These are phyloP conservation scores for Agastache rugosa DNA, from an alignment of 257 asterid genomes.

Conservation along the genomic window DNA sequence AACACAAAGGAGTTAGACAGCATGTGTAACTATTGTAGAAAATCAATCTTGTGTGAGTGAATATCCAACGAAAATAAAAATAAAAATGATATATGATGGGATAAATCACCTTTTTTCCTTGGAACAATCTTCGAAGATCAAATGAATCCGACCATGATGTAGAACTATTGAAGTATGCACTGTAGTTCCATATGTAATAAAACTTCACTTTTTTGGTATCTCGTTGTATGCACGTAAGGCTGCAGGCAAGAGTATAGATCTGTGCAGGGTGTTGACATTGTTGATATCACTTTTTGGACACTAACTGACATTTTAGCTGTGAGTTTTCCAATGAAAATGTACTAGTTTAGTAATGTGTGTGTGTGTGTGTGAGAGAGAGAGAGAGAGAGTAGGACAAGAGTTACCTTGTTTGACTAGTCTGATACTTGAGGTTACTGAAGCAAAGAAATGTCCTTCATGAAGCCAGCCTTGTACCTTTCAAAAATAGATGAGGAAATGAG, in stretches of 20 bases:
- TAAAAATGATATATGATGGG: too few species aligned
- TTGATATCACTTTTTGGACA: constrained; percentile 25
- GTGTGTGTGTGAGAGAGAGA: neutral
- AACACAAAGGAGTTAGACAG: too few species aligned
- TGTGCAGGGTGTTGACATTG: neutral
- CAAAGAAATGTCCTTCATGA: too few species aligned
- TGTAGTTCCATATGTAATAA: constrained; percentile 18
- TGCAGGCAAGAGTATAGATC: neutral
- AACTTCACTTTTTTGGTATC: neutral
- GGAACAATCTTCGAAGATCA: neutral
- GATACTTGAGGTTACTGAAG: too few species aligned
- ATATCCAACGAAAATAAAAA: too few species aligned
- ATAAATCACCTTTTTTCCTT: neutral
- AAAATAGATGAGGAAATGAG: neutral
- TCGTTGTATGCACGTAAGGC: neutral
- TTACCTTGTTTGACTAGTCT: neutral
- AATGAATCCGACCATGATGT: neutral
- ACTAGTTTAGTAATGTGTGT: neutral
- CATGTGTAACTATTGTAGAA: too few species aligned
- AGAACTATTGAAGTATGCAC: constrained; percentile 5
- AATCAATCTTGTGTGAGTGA: too few species aligned
- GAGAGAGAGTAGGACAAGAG: constrained; percentile 2
- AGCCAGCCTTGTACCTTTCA: neutral
- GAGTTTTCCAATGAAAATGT: constrained; percentile 9
- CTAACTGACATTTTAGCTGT: constrained; percentile 21